Base-by-base conservation (phyloP, 805 yeast species). In the Kodamaea lidongshanica region DNA sequence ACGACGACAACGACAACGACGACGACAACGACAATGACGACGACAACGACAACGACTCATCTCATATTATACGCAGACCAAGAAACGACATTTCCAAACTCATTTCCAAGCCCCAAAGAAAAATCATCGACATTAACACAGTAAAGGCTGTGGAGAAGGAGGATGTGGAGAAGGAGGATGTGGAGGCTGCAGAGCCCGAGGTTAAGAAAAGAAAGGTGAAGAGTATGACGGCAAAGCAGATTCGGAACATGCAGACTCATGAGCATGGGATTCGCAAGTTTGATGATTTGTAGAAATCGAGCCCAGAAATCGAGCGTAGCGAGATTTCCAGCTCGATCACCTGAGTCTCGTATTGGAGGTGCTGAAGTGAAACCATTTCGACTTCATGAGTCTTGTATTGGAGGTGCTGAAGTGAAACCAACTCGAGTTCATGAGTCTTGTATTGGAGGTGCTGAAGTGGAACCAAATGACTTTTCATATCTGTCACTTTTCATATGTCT, bases 231-330 rank as follows among this genome's bases (percentile, higher is more conserved):
- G 54, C 68, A 10, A 71, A 71, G 37, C 76, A 71, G 39, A 41
- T 70, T 24, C 54, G 58, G 25, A 72, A 71, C 31, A 38, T 60
- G 35, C 76, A 68, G 26, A 63, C 63, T 18, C 74, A 70, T 31
- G 78, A 72, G 33, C 83, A 77, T 40, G 85, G 85, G 0, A 78
- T 79, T 30, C 61, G 69, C 23, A 72, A 59, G 41, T 80, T 80
- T 45, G 86, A 77, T 6, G 87, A 68, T 34, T 53, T 77, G 30
- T 77, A 48, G 24, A n/a, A 6, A 5, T 6, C 6, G n/a, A 6
- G 6, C n/a, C n/a, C n/a, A n/a, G n/a, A n/a, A n/a, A n/a, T n/a
- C n/a, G n/a, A n/a, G n/a, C n/a, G n/a, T n/a, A n/a, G n/a, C n/a
- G n/a, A n/a, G n/a, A n/a, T n/a, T n/a, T n/a, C n/a, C n/a, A n/a